A percentile compares a stretch with the other conserved stretches of the same genome.
Evolutionary conservation across 768 basidiomycete species (phyloP).

Genomic region (Termitomyces titanicus): DNA sequence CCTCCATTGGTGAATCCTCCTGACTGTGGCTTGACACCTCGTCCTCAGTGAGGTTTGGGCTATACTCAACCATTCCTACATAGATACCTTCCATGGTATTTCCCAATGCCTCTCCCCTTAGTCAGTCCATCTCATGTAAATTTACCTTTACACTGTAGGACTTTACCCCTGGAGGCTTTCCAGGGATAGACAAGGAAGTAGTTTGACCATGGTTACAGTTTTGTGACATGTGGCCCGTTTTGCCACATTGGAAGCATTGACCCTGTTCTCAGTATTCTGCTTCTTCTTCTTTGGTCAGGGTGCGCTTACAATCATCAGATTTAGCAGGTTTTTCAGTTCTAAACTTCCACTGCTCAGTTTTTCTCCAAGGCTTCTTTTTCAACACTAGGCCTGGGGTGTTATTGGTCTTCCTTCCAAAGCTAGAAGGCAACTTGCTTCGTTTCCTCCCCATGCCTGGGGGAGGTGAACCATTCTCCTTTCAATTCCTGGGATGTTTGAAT

Average conservation of each 20-base stretch:
- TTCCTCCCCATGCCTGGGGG: too few species aligned
- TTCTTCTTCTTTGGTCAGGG: neutral
- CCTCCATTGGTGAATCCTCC: too few species aligned
- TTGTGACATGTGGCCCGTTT: conserved; percentile 1
- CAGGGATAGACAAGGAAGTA: neutral
- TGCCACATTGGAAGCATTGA: conserved; percentile 7
- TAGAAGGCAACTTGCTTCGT: too few species aligned
- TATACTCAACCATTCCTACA: neutral
- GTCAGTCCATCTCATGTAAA: neutral
- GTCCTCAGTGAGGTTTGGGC: neutral
- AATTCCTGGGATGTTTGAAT: too few species aligned
- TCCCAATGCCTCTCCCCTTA: neutral
- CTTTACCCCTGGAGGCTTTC: neutral
- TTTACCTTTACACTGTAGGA: neutral
- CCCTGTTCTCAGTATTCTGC: conserved; percentile 1
- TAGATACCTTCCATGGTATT: neutral
- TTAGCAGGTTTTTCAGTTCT: neutral
- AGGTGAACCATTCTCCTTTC: too few species aligned
- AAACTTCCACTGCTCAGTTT: neutral
- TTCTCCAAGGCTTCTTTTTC: neutral
- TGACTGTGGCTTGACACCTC: too few species aligned
- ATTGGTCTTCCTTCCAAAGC: too few species aligned
- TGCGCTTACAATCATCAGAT: neutral
- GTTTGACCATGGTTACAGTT: neutral
- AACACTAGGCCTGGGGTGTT: too few species aligned